Base-by-base conservation (phyloP, 208 protist species). In the Trypanosomatidae sp. region DNA sequence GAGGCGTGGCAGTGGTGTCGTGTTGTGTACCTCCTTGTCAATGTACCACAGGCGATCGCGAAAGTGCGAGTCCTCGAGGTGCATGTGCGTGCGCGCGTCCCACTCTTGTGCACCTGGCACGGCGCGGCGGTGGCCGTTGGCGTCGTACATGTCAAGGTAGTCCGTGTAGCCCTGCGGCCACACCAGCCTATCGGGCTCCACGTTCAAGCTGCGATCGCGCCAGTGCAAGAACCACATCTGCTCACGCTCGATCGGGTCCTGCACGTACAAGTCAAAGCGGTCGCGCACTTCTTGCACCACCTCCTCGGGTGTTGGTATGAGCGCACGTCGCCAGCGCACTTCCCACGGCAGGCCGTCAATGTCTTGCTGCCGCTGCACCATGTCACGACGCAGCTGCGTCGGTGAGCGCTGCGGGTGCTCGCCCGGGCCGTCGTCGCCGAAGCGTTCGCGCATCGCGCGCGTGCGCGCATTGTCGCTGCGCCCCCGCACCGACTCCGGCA, bases 121-220 rank as follows among this genome's bases (percentile, higher is more conserved):
- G 37, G 88, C 77, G 26, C 84, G 75, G 8, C 80, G 72, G 23
- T 79, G 71, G 23, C 84, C 79, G 40, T 88, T 56, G 44, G 78
- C 76, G 49, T 93, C 84, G 61, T 93, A 93, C 58, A 89, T 75
- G 42, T 93, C 84, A 22, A 93, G 66, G 62, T 93, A 89, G 56
- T 93, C 84, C 4, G 84, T 93, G 64, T 85, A 93, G 19, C 84
- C 79, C 37, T 93, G 84, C 28, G 84, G 84, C 77, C 84, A 93
- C 33, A 93, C 88, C 76, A 93, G 82, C 42, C 84, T 75, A 55
- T 93, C 84, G 49, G 82, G 81, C 51, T 93, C 75, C 41, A 83
- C 64, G 50, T 90, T 88, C 65, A 88, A 93, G 15, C 57, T 60
- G 40, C 80, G 58, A 48, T 93, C 84, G 45, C 88, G 86, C 79